Conservation (phyloP, 805 yeast genomes). For the Hemisphaericaspora nanyangensis region DNA sequence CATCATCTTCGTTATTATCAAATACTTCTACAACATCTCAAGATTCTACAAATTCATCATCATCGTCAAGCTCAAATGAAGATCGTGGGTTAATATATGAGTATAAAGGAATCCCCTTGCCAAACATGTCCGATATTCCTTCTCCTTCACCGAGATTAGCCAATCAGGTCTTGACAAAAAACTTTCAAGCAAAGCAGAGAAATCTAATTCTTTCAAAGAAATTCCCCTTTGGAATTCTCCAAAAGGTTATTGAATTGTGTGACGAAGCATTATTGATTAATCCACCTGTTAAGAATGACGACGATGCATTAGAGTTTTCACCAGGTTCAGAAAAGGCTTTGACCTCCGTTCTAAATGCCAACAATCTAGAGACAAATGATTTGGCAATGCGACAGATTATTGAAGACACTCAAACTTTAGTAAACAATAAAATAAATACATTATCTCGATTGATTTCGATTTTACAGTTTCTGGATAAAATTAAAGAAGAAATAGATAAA, state of each 20-base stretch:
- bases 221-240: conserved; percentile 62
- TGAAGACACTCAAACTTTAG: conserved; percentile 61
- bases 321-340: conserved; percentile 62
- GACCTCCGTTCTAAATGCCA: conserved; percentile 40
- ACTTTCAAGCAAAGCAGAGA: conserved; percentile 12
- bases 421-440: conserved; percentile 64
- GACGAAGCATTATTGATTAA: conserved; percentile 73
- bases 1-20: conserved; percentile 4
- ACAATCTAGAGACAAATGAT: conserved; percentile 47
- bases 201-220: conserved; percentile 39
- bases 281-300: conserved; percentile 41
- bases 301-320: conserved; percentile 37
- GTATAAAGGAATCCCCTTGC: conserved; percentile 58
- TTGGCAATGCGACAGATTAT: conserved; percentile 60
- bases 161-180: conserved; percentile 12
- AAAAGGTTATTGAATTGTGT: conserved; percentile 57
- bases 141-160: conserved; percentile 17
- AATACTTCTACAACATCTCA: conserved; percentile 4
- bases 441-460: conserved; percentile 70
- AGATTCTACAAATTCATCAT: conserved; percentile 5
- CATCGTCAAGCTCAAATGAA: conserved; percentile 10
- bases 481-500: conserved; percentile 73
- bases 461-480: conserved; percentile 67
- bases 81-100: conserved; percentile 26
- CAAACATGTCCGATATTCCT: conserved; percentile 12